phyloP scores from a whole-genome alignment of 2,329 filamentous ascomycete species.

The Aspergillus proliferans region DNA sequence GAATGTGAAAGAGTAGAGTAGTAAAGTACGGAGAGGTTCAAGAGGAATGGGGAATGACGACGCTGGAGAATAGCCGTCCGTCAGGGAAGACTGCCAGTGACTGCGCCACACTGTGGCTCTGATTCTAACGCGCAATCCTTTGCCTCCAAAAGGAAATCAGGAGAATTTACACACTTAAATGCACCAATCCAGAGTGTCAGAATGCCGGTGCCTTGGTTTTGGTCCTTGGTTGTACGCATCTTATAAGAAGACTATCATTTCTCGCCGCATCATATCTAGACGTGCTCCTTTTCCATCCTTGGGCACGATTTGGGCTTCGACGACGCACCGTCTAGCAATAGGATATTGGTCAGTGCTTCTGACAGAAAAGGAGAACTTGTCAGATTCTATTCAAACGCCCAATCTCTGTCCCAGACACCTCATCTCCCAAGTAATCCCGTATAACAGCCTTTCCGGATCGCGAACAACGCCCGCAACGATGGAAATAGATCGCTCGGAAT shows the following conservation, averaged over 20 bases:
- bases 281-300: not conserved
- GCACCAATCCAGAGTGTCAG: not conserved
- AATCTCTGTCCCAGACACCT: slow-evolving; percentile 31
- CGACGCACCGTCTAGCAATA: not conserved
- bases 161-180: not conserved
- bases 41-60: slow-evolving; percentile 12
- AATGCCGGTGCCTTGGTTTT: not conserved
- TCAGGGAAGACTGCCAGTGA: not conserved
- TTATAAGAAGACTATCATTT: too few species aligned
- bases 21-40: not conserved
- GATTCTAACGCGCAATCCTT: not conserved
- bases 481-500: slow-evolving; percentile 27
- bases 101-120: not conserved
- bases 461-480: slow-evolving; percentile 13
- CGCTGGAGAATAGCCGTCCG: not conserved
- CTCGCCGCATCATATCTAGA: not conserved
- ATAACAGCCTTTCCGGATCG: slow-evolving; percentile 16
- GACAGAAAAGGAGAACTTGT: not conserved
- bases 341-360: too few species aligned
- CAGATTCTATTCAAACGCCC: slow-evolving; percentile 16
- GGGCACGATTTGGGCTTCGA: not conserved
- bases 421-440: slow-evolving; percentile 27
- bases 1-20: not conserved
- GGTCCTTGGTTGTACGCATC: too few species aligned
- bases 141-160: not conserved